phyloP scores from a whole-genome alignment of 768 basidiomycete species.

The Serpula lacrymans region DNA sequence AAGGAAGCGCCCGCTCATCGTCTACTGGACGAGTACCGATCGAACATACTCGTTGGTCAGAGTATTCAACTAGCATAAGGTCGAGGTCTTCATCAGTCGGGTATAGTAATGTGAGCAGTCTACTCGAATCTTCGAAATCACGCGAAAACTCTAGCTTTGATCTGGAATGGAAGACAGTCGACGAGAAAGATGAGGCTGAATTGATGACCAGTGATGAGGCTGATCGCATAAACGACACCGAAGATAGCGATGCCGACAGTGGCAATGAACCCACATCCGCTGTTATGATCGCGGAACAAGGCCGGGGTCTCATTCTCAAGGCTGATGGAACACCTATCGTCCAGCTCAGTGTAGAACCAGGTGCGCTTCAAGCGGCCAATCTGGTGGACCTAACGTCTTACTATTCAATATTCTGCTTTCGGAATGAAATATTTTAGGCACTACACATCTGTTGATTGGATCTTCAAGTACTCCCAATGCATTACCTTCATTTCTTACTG shows the following conservation, averaged over 20 bases:
- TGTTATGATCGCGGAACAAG: constrained; percentile 77
- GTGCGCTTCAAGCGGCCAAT: constrained; percentile 45
- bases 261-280: constrained; percentile 75
- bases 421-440: constrained; percentile 52
- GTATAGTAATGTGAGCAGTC: constrained; percentile 38
- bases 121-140: constrained; percentile 45
- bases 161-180: constrained; percentile 68
- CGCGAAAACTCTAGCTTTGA: constrained; percentile 74
- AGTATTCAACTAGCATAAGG: constrained; percentile 59
- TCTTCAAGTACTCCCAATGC: constrained; percentile 73
- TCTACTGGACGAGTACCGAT: constrained; percentile 49
- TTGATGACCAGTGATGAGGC: constrained; percentile 53
- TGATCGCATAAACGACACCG: constrained; percentile 49
- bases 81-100: constrained; percentile 71
- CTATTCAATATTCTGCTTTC: constrained; percentile 2
- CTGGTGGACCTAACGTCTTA: background rate
- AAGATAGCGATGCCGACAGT: constrained; percentile 45
- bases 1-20: constrained; percentile 43
- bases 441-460: constrained; percentile 92
- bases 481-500: constrained; percentile 72
- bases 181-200: constrained; percentile 65
- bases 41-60: constrained; percentile 75
- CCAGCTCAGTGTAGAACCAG: constrained; percentile 66
- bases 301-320: constrained; percentile 77
- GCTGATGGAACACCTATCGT: constrained; percentile 59